These are phyloP conservation scores for Colletotrichum gigasporum DNA, from an alignment of 2,329 filamentous ascomycete genomes.

Conservation along the genomic window DNA sequence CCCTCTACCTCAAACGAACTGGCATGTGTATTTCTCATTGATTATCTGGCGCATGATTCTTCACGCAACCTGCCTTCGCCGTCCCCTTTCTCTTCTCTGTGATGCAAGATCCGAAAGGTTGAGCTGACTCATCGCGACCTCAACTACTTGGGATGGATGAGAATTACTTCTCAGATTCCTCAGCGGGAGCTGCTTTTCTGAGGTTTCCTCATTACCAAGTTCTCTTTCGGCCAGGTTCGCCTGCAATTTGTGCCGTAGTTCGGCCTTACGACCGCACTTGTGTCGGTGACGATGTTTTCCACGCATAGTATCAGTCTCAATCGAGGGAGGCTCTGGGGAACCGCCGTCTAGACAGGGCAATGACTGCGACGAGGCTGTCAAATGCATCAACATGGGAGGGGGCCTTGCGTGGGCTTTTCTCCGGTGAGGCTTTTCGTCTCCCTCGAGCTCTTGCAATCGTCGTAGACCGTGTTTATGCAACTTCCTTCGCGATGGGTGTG, in stretches of 20 bases:
- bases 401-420: neutral
- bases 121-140: neutral
- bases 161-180: neutral
- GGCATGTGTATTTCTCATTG: too few species aligned
- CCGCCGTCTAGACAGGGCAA: too few species aligned
- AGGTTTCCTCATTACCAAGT: too few species aligned
- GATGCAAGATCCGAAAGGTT: neutral
- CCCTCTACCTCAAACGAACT: too few species aligned
- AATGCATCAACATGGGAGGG: neutral
- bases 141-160: neutral
- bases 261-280: neutral
- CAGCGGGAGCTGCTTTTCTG: too few species aligned
- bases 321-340: neutral
- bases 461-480: neutral
- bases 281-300: neutral
- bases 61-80: neutral
- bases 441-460: neutral
- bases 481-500: neutral
- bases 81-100: neutral
- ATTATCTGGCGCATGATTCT: too few species aligned
- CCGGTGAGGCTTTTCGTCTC: neutral
- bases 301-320: neutral
- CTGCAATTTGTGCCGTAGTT: neutral
- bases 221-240: too few species aligned
- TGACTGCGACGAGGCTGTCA: neutral